A percentile compares a stretch with the other conserved stretches of the same genome.
Evolutionary conservation across 2,329 filamentous ascomycete genomes (phyloP).

Genomic region (Exophiala alcalophila): DNA sequence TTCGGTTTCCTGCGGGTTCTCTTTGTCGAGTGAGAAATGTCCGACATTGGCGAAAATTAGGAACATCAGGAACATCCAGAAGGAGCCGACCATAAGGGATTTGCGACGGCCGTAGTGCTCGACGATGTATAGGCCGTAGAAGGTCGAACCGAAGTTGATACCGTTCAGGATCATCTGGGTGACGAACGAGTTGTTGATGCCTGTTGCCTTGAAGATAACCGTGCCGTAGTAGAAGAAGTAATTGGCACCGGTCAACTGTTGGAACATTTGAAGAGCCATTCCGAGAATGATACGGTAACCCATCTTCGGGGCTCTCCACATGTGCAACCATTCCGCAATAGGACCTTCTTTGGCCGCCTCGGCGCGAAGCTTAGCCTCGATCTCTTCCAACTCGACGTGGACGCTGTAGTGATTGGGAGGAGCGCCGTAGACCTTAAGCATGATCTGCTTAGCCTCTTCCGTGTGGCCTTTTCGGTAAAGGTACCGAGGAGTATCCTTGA

Average conservation of each 20-base stretch:
- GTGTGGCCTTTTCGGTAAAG: conserved; percentile 56
- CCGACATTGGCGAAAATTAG: conserved; percentile 58
- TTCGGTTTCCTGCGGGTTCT: conserved; percentile 43
- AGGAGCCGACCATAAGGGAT: conserved; percentile 72
- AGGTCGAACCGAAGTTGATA: conserved; percentile 82
- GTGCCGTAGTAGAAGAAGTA: conserved; percentile 54
- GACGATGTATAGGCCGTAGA: conserved; percentile 81
- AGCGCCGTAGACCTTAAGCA: conserved; percentile 56
- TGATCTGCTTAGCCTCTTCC: conserved; percentile 50
- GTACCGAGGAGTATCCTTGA: conserved; percentile 58
- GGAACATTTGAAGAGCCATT: conserved; percentile 46
- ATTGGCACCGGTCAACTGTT: conserved; percentile 50
- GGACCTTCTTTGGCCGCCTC: conserved; percentile 52
- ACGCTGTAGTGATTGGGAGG: conserved; percentile 55
- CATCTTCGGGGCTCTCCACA: conserved; percentile 50
- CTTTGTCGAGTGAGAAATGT: conserved; percentile 42
- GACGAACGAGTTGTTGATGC: conserved; percentile 73
- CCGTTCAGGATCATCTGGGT: conserved; percentile 82
- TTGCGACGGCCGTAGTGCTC: conserved; percentile 77
- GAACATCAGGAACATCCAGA: conserved; percentile 80
- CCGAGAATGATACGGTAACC: conserved; percentile 46
- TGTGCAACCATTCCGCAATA: conserved; percentile 41
- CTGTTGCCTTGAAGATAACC: conserved; percentile 60
- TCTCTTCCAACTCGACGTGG: conserved; percentile 55
- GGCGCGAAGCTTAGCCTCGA: conserved; percentile 52